Evolutionary conservation across 2,329 filamentous ascomycete species (phyloP), one percentile per base, ranked within the genome.

Genomic region (Ophiostoma tasmaniense): DNA sequence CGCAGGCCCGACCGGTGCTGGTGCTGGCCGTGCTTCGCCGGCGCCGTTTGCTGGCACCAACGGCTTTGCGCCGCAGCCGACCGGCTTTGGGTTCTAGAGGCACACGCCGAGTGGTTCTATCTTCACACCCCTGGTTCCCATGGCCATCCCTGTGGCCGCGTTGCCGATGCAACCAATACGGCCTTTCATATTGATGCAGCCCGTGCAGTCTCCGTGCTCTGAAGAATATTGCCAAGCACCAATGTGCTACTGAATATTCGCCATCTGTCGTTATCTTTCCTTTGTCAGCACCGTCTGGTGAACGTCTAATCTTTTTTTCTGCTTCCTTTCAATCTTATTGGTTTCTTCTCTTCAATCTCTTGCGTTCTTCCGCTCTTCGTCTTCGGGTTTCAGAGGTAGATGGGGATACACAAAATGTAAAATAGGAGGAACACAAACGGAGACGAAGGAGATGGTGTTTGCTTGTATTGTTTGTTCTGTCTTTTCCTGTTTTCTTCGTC

Each of bases 21-120:
- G 67, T 68, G 78, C 77, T 62, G 79, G 80, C 76, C 79, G 81
- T 75, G 78, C 85, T 70, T 87, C 88, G 68, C 89, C 90, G 11
- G 85, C 86, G 66, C 87, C 90, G 3, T 96, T 89, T 75, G 86
- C 85, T 66, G 91, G 95, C 76, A 84, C 91, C 28, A 98, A 97
- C 76, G 94, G 94, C 69, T 92, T 97, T 75, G 89, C 90, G 70
- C 90, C 93, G 70, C 93, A 97, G 82, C 86, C 91, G 67, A 98
- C 94, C 73, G 93, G 91, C 71, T 93, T 87, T 79, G 85, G 85
- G 73, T 87, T 81, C 78, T 88, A 87, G 37, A 39, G 30, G 20
- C 42, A 45, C 42, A 45, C 42, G 20, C 42, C 42, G 42, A 45
- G 17, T 45, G 17, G 42, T 20, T 17, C 42, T 17, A 45, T 45